Percentiles rank a stretch among this genome's conserved stretches.
Evolutionary conservation across 176 grass and related monocot species (phyloP).

Genomic region (Panicum miliaceum): DNA sequence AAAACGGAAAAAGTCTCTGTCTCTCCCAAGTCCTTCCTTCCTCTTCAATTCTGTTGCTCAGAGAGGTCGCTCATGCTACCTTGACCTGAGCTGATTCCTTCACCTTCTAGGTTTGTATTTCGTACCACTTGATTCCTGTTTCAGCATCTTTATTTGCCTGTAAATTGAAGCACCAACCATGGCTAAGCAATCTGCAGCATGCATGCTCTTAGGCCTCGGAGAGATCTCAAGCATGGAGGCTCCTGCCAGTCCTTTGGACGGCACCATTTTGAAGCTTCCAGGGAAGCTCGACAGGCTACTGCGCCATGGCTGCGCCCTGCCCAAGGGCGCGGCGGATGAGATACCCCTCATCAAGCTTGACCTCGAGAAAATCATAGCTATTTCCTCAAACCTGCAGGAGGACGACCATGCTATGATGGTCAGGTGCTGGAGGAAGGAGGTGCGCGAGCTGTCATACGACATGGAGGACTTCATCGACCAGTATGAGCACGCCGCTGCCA

Average conservation of each 20-base stretch:
- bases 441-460: slow-evolving; percentile 32
- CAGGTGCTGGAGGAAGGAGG: slow-evolving; percentile 43
- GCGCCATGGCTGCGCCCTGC: not conserved
- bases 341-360: slow-evolving; percentile 31
- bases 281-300: not conserved
- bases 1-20: too few species aligned
- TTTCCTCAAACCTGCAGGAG: not conserved
- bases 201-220: not conserved
- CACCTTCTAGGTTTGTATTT: not conserved
- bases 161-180: not conserved
- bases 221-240: slow-evolving; percentile 3
- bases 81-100: not conserved
- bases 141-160: not conserved
- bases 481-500: not conserved
- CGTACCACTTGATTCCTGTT: not conserved
- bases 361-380: not conserved
- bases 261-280: slow-evolving; percentile 22
- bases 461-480: slow-evolving; percentile 38
- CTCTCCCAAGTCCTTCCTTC: not conserved
- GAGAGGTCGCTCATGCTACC: not conserved
- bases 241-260: not conserved
- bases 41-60: not conserved
- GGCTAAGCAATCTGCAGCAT: not conserved
- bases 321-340: not conserved
- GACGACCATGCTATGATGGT: not conserved